A percentile compares a stretch with the other conserved stretches of the same genome.
phyloP scores from a whole-genome alignment of 768 basidiomycete genomes.

The Russula abietina region DNA sequence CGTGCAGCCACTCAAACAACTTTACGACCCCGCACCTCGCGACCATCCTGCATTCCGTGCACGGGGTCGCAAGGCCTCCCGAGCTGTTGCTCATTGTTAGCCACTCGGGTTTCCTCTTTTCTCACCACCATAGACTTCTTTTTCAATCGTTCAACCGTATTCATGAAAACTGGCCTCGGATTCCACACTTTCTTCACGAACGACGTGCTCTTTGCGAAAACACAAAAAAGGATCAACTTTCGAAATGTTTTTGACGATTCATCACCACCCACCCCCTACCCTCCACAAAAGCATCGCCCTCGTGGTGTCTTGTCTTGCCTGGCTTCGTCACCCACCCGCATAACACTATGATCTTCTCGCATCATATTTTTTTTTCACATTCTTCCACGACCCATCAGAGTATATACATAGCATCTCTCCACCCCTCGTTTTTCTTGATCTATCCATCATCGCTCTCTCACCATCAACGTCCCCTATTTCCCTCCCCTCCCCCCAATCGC shows the following conservation, averaged over 20 bases:
- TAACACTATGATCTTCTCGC: conserved; percentile 21
- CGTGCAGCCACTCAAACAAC: not conserved
- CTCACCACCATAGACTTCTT: conserved; percentile 15
- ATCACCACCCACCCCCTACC: not conserved
- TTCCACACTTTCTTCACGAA: conserved; percentile 7
- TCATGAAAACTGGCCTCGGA: conserved; percentile 14
- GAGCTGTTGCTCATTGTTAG: conserved; percentile 30
- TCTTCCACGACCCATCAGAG: conserved; percentile 17
- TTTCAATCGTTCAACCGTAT: conserved; percentile 14
- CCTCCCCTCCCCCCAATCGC: not conserved
- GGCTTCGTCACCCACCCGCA: conserved; percentile 13
- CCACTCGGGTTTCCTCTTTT: conserved; percentile 22
- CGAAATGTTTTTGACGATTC: conserved; percentile 2
- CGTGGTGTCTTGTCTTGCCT: conserved; percentile 7
- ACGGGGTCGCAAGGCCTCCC: conserved; percentile 41
- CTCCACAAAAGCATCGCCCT: conserved; percentile 12
- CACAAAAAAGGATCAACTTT: conserved; percentile 17
- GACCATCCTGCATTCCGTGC: conserved; percentile 37
- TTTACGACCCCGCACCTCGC: conserved; percentile 10
- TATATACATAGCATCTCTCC: conserved; percentile 26
- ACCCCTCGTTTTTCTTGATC: conserved; percentile 19
- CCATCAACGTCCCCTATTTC: conserved; percentile 8
- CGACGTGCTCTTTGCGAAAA: conserved; percentile 13
- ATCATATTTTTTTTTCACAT: conserved; percentile 12
- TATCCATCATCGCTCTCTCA: conserved; percentile 21